Percentiles rank a stretch among this genome's conserved stretches.
phyloP scores from a whole-genome alignment of 148 eudicot species.

The Tetragonia tetragonoides region DNA sequence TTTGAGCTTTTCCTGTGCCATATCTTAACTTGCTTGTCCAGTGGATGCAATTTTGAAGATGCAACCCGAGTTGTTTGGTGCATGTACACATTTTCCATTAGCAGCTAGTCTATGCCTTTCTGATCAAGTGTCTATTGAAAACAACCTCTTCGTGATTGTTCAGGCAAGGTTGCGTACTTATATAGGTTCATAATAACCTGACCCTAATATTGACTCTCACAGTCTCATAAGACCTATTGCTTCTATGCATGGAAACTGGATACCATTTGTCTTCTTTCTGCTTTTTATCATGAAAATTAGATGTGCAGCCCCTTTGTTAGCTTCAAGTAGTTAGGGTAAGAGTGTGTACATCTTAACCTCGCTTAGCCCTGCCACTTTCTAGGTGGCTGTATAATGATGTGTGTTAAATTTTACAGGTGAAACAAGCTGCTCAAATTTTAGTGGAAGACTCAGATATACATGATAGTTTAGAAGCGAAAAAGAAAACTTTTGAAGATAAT shows the following conservation, averaged over 20 bases:
- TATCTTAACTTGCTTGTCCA: no score
- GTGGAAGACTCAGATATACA: constrained; percentile 28
- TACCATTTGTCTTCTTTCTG: not conserved
- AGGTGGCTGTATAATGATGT: not conserved
- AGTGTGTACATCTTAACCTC: not conserved
- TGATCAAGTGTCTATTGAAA: not conserved
- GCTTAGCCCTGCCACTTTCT: not conserved
- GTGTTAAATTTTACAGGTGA: constrained; percentile 19
- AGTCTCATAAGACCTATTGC: no score
- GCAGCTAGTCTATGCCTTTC: not conserved
- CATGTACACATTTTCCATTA: no score
- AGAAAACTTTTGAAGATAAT: constrained; percentile 6
- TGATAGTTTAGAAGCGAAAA: constrained; percentile 17
- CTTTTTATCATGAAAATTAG: constrained; percentile 1
- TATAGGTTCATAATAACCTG: no score
- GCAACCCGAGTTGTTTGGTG: no score
- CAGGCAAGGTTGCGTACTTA: not conserved
- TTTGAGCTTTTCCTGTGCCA: no score
- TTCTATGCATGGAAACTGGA: not conserved
- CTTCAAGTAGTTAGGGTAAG: not conserved
- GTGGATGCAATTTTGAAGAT: no score
- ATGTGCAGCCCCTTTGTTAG: no score
- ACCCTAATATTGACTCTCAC: no score
- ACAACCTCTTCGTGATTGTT: not conserved
- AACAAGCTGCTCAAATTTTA: constrained; percentile 24